Conservation (phyloP, 371 early-diverging fungal genomes). For the Mucor saturninus region DNA sequence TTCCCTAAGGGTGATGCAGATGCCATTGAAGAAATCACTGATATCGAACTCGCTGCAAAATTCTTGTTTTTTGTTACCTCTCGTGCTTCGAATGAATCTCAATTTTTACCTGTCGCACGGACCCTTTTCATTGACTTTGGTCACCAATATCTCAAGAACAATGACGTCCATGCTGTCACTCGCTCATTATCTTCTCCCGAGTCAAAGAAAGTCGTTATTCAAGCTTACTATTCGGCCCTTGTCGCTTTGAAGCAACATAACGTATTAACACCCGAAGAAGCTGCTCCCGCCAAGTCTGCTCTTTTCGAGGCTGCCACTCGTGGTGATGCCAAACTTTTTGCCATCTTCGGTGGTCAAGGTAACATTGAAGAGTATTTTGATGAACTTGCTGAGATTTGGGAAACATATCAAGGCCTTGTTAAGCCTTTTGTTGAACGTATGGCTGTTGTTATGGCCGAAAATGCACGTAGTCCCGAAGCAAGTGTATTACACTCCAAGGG, state of each 20-base stretch:
- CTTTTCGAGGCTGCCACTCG: conserved; percentile 68
- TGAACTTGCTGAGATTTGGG: conserved; percentile 83
- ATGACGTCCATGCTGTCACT: conserved; percentile 86
- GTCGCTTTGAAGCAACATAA: conserved; percentile 65
- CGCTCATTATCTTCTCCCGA: conserved; percentile 58
- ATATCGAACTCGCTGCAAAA: conserved; percentile 78
- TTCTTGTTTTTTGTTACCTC: conserved; percentile 75
- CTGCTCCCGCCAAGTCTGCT: conserved; percentile 61
- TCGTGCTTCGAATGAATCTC: conserved; percentile 62
- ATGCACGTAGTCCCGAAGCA: conserved; percentile 74
- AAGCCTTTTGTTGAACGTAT: conserved; percentile 81
- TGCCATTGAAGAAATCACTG: conserved; percentile 62
- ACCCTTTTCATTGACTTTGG: conserved; percentile 82
- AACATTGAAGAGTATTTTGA: conserved; percentile 95
- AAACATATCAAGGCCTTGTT: conserved; percentile 82
- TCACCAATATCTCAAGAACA: conserved; percentile 75
- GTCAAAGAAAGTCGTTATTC: conserved; percentile 69
- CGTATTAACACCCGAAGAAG: conserved; percentile 48
- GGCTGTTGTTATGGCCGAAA: conserved; percentile 73
- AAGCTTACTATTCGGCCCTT: conserved; percentile 84
- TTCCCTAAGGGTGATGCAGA: conserved; percentile 57
- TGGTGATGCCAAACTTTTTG: conserved; percentile 76
- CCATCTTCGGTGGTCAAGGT: conserved; percentile 97
- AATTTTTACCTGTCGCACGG: conserved; percentile 75
- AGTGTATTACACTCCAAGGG: conserved; percentile 80